A percentile compares a stretch with the other conserved stretches of the same genome.
These are phyloP conservation scores for Pseudotsuga menziesii DNA, from an alignment of 75 land plant species.

Conservation along the genomic window DNA sequence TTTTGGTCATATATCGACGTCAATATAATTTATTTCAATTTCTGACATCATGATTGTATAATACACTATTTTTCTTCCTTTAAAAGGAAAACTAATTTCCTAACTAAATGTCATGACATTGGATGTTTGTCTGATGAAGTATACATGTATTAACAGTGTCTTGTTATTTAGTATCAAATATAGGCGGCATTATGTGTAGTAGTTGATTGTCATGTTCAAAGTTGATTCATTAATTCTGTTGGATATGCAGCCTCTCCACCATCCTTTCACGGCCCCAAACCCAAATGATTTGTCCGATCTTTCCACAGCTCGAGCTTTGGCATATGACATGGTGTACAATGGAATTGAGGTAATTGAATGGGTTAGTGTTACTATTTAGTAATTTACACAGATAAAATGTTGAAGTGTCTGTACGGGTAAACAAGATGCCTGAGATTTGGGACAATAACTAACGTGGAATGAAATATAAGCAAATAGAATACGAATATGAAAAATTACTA, in stretches of 20 bases:
- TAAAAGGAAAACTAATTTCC: neutral
- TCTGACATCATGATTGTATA: neutral
- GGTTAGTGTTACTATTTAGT: neutral
- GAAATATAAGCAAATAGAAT: neutral
- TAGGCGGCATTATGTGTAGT: neutral
- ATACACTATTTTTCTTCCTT: neutral
- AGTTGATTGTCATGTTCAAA: neutral
- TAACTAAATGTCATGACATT: neutral
- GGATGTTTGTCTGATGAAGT: neutral
- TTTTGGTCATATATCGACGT: neutral
- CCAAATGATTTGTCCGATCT: constrained; percentile 87
- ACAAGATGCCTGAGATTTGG: neutral
- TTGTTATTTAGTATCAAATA: neutral
- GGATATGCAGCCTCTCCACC: constrained; percentile 75
- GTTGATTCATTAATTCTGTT: neutral
- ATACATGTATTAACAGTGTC: too few species aligned
- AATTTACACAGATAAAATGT: neutral
- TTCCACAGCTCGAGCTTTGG: constrained; percentile 87
- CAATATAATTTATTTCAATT: neutral
- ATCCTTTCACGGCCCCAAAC: constrained; percentile 97
- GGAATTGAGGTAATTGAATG: constrained; percentile 82
- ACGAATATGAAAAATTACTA: neutral
- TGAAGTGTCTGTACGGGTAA: neutral
- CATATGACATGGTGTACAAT: constrained; percentile 98
- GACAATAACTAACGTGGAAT: neutral